Percentiles rank a stretch among this genome's conserved stretches.
These are phyloP conservation scores for Coprinopsis marcescibilis DNA, from an alignment of 768 basidiomycete species.

Conservation along the genomic window DNA sequence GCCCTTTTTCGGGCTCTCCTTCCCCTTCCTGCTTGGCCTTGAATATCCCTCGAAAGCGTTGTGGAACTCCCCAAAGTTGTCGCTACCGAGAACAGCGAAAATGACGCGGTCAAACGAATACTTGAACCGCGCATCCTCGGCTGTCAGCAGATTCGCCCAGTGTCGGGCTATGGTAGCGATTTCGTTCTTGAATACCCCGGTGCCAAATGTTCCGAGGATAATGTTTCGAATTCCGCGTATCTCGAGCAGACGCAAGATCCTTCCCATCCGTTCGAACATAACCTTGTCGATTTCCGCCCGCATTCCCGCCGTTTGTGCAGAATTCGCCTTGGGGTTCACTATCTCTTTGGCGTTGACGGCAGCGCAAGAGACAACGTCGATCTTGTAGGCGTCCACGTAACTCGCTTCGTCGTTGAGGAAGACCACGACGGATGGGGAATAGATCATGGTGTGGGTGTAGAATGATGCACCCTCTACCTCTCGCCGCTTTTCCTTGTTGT, in stretches of 20 bases:
- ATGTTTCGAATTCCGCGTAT: conserved; percentile 46
- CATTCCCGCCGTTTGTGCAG: conserved; percentile 16
- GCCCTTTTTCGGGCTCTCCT: too few species aligned
- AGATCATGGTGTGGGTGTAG: conserved; percentile 78
- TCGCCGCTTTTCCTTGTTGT: conserved; percentile 28
- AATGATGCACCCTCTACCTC: conserved; percentile 39
- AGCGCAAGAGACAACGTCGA: conserved; percentile 65
- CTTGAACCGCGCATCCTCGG: conserved; percentile 45
- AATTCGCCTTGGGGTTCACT: conserved; percentile 20
- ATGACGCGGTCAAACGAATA: conserved; percentile 53
- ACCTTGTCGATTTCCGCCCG: conserved; percentile 40
- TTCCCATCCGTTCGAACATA: conserved; percentile 66
- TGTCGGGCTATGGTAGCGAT: conserved; percentile 50
- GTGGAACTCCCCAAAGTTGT: conserved; percentile 20
- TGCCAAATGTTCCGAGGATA: conserved; percentile 67
- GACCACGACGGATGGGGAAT: conserved; percentile 56
- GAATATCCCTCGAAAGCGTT: conserved; percentile 13
- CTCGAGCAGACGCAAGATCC: conserved; percentile 59
- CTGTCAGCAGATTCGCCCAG: conserved; percentile 55
- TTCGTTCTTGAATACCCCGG: conserved; percentile 62
- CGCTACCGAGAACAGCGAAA: conserved; percentile 46
- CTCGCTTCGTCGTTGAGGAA: conserved; percentile 60
- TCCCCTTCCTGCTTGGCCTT: not conserved
- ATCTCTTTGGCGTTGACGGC: conserved; percentile 66
- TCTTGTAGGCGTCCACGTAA: conserved; percentile 49